phyloP scores from a whole-genome alignment of 257 asterid species.

The Ophiorrhiza pumila region DNA sequence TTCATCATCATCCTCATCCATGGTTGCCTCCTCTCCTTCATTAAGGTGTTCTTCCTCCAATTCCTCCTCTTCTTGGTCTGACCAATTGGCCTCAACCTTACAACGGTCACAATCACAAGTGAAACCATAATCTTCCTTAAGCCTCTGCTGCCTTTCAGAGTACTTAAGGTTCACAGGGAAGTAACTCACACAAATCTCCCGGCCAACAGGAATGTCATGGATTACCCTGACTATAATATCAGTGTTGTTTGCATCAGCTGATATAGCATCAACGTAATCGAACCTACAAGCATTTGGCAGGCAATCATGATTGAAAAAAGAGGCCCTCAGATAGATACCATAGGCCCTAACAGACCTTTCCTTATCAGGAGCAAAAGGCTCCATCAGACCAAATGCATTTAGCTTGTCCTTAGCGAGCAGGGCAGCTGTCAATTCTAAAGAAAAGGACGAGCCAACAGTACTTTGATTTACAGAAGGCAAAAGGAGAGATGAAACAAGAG shows the following conservation, averaged over 20 bases:
- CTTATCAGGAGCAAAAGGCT: conserved; percentile 40
- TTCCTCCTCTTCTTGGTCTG: conserved; percentile 64
- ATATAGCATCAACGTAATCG: conserved; percentile 61
- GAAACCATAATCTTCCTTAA: conserved; percentile 87
- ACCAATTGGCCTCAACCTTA: conserved; percentile 90
- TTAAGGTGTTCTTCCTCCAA: conserved; percentile 28
- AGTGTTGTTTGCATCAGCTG: conserved; percentile 28
- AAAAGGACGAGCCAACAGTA: conserved; percentile 40
- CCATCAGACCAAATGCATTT: conserved; percentile 90
- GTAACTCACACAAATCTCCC: conserved; percentile 86
- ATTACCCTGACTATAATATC: conserved; percentile 68
- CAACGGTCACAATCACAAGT: conserved; percentile 84
- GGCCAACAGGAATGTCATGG: conserved; percentile 68
- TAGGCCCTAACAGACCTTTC: conserved; percentile 85
- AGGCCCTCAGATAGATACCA: conserved; percentile 73
- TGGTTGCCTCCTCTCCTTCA: conserved; percentile 26
- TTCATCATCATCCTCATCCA: conserved; percentile 54
- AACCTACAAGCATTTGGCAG: conserved; percentile 95
- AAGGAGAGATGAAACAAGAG: conserved; percentile 37
- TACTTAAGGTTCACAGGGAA: conserved; percentile 81
- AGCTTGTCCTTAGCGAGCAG: conserved; percentile 78
- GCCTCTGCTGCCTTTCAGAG: conserved; percentile 70
- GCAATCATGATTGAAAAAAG: conserved; percentile 95
- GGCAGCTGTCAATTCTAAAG: conserved; percentile 57
- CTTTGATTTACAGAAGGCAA: conserved; percentile 23